Conservation (phyloP, 2,329 filamentous ascomycete species). For the Teratosphaeria gauchensis region DNA sequence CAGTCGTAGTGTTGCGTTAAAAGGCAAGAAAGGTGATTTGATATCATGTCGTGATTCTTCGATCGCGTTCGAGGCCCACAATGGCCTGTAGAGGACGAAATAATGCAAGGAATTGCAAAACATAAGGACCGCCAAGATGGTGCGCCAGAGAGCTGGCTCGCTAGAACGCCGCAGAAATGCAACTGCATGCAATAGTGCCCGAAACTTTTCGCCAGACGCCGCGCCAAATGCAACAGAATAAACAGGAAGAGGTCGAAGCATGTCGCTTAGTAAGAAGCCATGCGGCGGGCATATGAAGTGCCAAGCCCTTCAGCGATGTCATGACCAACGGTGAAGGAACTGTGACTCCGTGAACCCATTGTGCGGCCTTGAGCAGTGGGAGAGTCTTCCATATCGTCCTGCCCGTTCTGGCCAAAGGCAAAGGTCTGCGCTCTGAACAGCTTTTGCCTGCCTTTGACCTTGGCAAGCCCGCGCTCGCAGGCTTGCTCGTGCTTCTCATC, state of each 20-base stretch:
- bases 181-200: neutral
- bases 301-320: slow-evolving; percentile 23
- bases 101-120: neutral
- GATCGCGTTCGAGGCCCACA: neutral
- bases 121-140: neutral
- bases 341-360: slow-evolving; percentile 19
- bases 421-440: slow-evolving; percentile 85
- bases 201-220: slow-evolving; percentile 1
- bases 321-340: slow-evolving; percentile 21
- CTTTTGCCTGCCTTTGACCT: slow-evolving; percentile 81
- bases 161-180: slow-evolving; percentile 17
- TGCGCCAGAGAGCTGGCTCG: slow-evolving; percentile 8
- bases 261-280: slow-evolving; percentile 25
- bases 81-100: neutral
- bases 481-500: slow-evolving; percentile 83
- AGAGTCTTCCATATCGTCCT: slow-evolving; percentile 51
- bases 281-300: slow-evolving; percentile 23
- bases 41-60: neutral
- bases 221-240: slow-evolving; percentile 1
- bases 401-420: slow-evolving; percentile 69
- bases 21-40: neutral
- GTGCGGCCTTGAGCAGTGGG: slow-evolving; percentile 41
- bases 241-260: neutral
- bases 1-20: neutral
- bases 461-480: slow-evolving; percentile 89